These are phyloP conservation scores for Calocybe indica DNA, from an alignment of 768 basidiomycete species.

Conservation along the genomic window DNA sequence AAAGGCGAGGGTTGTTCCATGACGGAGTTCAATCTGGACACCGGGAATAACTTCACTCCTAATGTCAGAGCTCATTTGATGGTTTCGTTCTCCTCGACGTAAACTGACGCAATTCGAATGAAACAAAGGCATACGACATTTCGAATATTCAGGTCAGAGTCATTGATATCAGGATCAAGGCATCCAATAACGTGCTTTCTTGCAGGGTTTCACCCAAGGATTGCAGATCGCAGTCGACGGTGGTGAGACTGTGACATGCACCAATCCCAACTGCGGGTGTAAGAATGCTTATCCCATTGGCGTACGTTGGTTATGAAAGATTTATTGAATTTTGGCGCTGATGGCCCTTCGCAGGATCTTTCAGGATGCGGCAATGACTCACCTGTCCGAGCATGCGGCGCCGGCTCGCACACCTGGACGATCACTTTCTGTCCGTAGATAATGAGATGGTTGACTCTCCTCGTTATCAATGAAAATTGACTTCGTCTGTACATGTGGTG, in stretches of 20 bases:
- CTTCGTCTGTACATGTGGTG: too few species aligned
- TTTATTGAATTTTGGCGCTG: background rate
- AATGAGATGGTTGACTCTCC: background rate
- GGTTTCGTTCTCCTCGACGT: background rate
- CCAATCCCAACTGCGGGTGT: slow-evolving; percentile 30
- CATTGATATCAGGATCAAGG: background rate
- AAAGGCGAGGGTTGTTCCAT: slow-evolving; percentile 33
- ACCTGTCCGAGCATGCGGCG: slow-evolving; percentile 29
- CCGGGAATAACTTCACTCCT: slow-evolving; percentile 19
- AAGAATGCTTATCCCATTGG: slow-evolving; percentile 24
- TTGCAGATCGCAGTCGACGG: slow-evolving; percentile 27
- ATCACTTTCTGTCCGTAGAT: slow-evolving; percentile 26
- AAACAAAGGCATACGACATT: slow-evolving; percentile 31
- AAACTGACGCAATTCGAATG: background rate
- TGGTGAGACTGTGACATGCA: slow-evolving; percentile 34
- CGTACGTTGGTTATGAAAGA: slow-evolving; percentile 14
- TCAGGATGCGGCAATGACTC: slow-evolving; percentile 32
- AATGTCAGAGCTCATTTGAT: slow-evolving; percentile 11
- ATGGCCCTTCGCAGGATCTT: slow-evolving; percentile 18
- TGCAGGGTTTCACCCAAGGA: slow-evolving; percentile 31
- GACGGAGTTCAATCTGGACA: slow-evolving; percentile 34
- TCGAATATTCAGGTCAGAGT: slow-evolving; percentile 28
- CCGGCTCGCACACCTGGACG: slow-evolving; percentile 26
- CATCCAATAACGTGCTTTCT: background rate
- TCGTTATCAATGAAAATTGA: too few species aligned